Evolutionary conservation across 441 rosid species (phyloP), one percentile per base, ranked within the genome.

Genomic region (Adansonia rubrostipa): DNA sequence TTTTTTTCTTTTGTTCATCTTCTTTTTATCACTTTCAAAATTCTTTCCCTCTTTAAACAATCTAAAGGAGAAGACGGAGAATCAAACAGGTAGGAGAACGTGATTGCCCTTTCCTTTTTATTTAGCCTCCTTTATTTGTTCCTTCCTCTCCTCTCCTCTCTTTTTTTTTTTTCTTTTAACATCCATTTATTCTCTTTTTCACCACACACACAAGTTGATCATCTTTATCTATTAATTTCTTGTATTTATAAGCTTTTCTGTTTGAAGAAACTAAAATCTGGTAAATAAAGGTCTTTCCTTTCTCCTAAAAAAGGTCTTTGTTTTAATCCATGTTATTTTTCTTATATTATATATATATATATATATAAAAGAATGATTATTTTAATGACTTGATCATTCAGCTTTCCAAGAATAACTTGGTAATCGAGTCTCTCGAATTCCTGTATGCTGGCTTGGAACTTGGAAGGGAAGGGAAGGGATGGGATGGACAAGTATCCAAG

Each of bases 31-130:
- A 45, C 36, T 45, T 36, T 44, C 3, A 68, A 20, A 68, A 70
- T 54, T 40, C 33, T 42, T n/a, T 17, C 4, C 2, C 9, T 63
- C 47, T 63, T 77, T 58, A 22, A 20, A 9, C 24, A 19, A 45
- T 66, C 71, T 19, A 67, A 61, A 22, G 53, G 61, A 50, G 76
- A 79, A 73, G 77, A 79, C 71, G 48, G 51, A 60, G 47, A 36
- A 74, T 19, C 58, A 63, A 50, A 19, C 17, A 82, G 87, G 85
- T 81, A 75, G 9, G 17, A 15, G 42, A 64, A 22, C 6, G 65
- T 28, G 58, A 11, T 33, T 54, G 14, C 15, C 24, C 17, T 68
- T 48, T 5, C 17, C 33, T 56, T 2, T 50, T 36, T 72, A 9
- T 68, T 45, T 65, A 33, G 8, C 33, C 15, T 45, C 44, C 50